Base-by-base conservation (phyloP, 73 alveolate species). In the Tetrahymena thermophila region DNA sequence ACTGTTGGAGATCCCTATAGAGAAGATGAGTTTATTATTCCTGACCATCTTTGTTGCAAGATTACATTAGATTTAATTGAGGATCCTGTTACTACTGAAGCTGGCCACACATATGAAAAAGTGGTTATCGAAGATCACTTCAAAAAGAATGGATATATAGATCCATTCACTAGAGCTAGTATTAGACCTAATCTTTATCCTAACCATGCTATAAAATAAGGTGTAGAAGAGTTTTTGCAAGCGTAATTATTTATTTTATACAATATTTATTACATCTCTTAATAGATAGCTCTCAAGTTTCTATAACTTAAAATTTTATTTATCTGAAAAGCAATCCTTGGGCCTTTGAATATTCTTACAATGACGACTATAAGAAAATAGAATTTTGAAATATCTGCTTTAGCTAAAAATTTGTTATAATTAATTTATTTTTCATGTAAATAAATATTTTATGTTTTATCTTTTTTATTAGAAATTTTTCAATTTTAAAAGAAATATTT, bases 61-160 rank as follows among this genome's bases (percentile, higher is more conserved):
- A 96, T 96, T 35, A 95, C 97, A 4, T 94, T 95, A 94, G 98
- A 96, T 43, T 42, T 96, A 38, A 95, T 96, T 94, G 97, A 95
- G 43, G 95, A 96, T 35, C 98, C 98, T n/a, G 98, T 96, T 25
- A 50, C 94, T 21, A 93, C 94, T 2, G 93, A 84, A 21, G 58
- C 96, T 85, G 98, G 98, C 3, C 96, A 95, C 93, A 96, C 98
- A 16, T 96, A 95, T 94, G 98, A 96, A 83, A 71, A 57, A 94
- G 40, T 34, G 2, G 95, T 94, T 35, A 50, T 96, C 1, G 83
- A 43, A 85, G 56, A 93, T 43, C 98, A 96, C 94, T 96, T 94
- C 85, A 34, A 96, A 93, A 56, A 21, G 83, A 96, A 94, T 93
- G 98, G 98, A 25, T 43, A 85, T 71, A 35, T 71, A 38, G 97